Percentiles rank a stretch among this genome's conserved stretches.
These are phyloP conservation scores for Thelonectria olida DNA, from an alignment of 2,329 filamentous ascomycete genomes.

Conservation along the genomic window DNA sequence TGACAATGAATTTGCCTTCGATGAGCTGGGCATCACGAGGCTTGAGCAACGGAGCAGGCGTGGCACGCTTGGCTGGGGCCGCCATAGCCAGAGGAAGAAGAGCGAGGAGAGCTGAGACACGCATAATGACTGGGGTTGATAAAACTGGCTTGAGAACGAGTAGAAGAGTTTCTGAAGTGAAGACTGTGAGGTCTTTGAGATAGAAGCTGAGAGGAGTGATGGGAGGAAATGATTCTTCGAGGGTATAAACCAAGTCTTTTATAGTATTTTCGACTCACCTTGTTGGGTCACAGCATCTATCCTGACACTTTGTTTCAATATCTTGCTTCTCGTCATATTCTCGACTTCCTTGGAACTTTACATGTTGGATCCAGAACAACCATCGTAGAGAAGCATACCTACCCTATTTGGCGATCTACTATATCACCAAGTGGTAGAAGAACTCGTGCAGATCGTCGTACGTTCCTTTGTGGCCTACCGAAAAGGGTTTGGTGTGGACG, in stretches of 20 bases:
- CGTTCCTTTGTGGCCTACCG: not conserved
- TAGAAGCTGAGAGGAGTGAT: not conserved
- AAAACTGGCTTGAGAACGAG: not conserved
- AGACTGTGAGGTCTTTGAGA: not conserved
- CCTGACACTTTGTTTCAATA: not conserved
- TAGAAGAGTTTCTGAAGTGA: not conserved
- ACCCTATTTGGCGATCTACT: not conserved
- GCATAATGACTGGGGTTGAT: constrained; percentile 39
- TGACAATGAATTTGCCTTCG: constrained; percentile 50
- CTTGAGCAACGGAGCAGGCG: constrained; percentile 46
- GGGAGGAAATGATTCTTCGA: not conserved
- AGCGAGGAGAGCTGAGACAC: constrained; percentile 44
- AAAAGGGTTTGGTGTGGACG: not conserved
- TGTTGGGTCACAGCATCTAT: not conserved
- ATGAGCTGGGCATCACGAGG: constrained; percentile 44
- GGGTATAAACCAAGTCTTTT: not conserved
- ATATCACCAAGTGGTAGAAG: not conserved
- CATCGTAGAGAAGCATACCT: not conserved
- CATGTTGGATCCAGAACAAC: not conserved
- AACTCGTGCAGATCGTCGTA: not conserved
- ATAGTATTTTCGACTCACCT: not conserved
- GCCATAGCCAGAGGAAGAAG: constrained; percentile 45
- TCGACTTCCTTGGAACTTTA: not conserved
- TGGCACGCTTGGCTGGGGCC: constrained; percentile 43
- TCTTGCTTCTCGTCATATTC: not conserved